Evolutionary conservation across 257 asterid species (phyloP), one percentile per base, ranked within the genome.

Genomic region (Nicotiana sylvestris): DNA sequence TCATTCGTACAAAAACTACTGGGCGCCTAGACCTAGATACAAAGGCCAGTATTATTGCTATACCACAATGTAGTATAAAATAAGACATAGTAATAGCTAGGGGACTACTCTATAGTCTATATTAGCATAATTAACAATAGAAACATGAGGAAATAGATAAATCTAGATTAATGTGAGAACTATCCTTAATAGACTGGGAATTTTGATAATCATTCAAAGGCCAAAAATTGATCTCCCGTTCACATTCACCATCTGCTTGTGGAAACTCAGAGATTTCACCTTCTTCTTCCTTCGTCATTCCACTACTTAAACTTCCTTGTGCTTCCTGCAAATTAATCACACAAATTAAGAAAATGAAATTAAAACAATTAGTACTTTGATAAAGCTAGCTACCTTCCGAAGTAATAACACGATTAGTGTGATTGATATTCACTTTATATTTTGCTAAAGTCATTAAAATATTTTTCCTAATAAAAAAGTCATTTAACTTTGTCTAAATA

Each of bases 201-300:
- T 76, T 3, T 76, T 72, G 39, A 72, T 27, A 8, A 76, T 51
- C 46, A 51, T 76, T 21, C 46, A 51, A 51, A 15, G 80, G 46
- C 80, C 46, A 76, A 46, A 76, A 51, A 16, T 76, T 76, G 27
- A 51, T 76, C 80, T 76, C 80, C 29, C 80, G 27, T 51, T 76
- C 64, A 76, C n/a, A 29, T 29, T 29, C 70, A 29, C 43, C 70
- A 29, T 65, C 39, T 65, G 35, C 68, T 25, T 25, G 61, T 46
- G 79, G 61, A 72, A 72, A 46, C 79, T 72, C 79, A 72, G 37
- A 46, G 21, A 49, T 72, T 72, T 43, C 60, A 0, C 60, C 32
- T 10, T 56, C 67, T 78, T 81, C 83, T 68, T 39, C 77, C 65
- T 81, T 81, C 35, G 76, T 81, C 83, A 65, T 81, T 81, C 30